Conservation (phyloP, 129 eudicot genomes). For the Tagetes erecta region DNA sequence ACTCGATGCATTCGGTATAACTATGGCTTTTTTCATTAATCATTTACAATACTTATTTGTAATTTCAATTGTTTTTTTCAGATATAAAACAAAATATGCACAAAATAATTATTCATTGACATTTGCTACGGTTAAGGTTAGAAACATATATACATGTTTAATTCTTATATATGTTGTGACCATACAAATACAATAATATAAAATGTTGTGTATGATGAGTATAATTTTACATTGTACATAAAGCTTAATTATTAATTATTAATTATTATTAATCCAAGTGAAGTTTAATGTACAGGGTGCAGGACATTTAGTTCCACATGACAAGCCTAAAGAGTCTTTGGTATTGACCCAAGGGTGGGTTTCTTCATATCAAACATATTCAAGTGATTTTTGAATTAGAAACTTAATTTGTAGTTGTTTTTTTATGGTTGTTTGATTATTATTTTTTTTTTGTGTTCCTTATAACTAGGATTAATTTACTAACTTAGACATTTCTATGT, state of each 20-base stretch:
- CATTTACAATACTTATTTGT: neutral
- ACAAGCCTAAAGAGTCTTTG: conserved; percentile 9
- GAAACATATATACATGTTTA: neutral
- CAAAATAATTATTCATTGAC: conserved; percentile 14
- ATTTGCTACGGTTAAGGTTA: conserved; percentile 20
- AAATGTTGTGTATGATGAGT: neutral
- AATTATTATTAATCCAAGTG: neutral
- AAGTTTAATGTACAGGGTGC: neutral
- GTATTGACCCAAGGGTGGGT: neutral
- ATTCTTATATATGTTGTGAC: too few species aligned
- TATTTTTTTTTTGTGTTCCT: too few species aligned
- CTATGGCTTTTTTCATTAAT: too few species aligned
- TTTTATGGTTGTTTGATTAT: too few species aligned
- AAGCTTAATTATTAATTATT: too few species aligned
- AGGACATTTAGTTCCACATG: neutral
- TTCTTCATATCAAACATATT: neutral
- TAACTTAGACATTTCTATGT: too few species aligned
- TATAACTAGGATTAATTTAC: too few species aligned
- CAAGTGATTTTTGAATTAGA: neutral
- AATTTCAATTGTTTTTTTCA: neutral
- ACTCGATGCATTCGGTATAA: too few species aligned
- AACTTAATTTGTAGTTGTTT: too few species aligned
- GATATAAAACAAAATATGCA: conserved; percentile 11
- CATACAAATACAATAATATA: too few species aligned
- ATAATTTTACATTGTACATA: too few species aligned